Base-by-base conservation (phyloP, 345 rosid genomes). In the Melaleuca alternifolia region DNA sequence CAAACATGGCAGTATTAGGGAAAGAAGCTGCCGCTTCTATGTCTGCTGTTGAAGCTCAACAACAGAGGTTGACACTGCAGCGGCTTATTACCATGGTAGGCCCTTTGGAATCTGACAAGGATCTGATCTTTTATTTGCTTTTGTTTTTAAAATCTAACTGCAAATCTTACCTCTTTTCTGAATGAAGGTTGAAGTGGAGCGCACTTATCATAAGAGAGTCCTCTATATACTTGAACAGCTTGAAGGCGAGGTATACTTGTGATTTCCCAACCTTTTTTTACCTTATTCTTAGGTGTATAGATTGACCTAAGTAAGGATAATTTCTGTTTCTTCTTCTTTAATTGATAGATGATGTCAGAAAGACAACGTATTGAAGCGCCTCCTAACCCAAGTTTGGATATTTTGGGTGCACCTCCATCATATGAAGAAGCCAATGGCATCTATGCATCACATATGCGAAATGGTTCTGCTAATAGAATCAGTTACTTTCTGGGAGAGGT, bases 401-500 rank as follows among this genome's bases (percentile, higher is more conserved):
- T 44, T 89, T 91, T 93, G 94, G 94, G 98, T 30, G 95, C 98
- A 13, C 96, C 98, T 83, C 98, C 97, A 84, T 86, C 96, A 50
- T 94, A 96, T 85, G 99, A 94, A 90, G 99, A 96, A 93, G 93
- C 92, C 53, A 95, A 94, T 84, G 98, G 96, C 44, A 89, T 91
- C 48, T 91, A 93, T 89, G 92, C 96, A 86, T 94, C 99, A 90
- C 93, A 93, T 86, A 86, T 93, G 85, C 88, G 92, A 59, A 94
- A 94, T 79, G 95, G 95, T 10, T 85, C 94, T 88, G 91, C 95
- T 83, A 99, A 96, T 84, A 83, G 89, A 92, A 91, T 94, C 94
- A 94, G 94, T 83, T 97, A 96, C 96, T 95, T 96, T 88, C 89
- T 97, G 82, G 99, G 99, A 90, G 99, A 97, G 98, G 99, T 97